These are phyloP conservation scores for Lasiodiplodia hormozganensis DNA, from an alignment of 2,329 filamentous ascomycete genomes.

Conservation along the genomic window DNA sequence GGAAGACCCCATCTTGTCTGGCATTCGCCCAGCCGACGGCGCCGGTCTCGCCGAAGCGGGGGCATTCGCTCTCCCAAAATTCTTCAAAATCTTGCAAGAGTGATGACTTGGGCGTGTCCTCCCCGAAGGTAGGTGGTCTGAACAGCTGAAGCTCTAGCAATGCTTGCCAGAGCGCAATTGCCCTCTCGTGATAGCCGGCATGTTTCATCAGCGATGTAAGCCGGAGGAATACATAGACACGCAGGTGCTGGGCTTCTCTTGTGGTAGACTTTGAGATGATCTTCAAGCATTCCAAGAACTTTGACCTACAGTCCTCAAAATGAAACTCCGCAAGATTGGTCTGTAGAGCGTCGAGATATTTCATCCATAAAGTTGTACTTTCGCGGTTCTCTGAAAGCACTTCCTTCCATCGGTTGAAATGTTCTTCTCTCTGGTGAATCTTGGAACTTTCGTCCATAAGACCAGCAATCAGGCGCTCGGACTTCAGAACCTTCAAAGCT, in stretches of 20 bases:
- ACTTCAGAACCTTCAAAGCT: conserved; percentile 67
- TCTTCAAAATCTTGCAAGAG: conserved; percentile 60
- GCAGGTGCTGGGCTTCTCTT: conserved; percentile 48
- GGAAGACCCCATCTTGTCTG: conserved; percentile 17
- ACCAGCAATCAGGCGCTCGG: conserved; percentile 65
- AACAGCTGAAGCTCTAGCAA: conserved; percentile 75
- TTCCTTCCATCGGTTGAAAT: conserved; percentile 70
- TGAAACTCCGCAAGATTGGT: conserved; percentile 70
- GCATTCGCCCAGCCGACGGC: conserved; percentile 73
- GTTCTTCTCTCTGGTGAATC: conserved; percentile 71
- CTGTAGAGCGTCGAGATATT: conserved; percentile 74
- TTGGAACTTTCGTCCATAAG: conserved; percentile 77
- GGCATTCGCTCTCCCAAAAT: conserved; percentile 87
- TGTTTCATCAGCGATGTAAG: conserved; percentile 77
- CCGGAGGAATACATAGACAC: conserved; percentile 74
- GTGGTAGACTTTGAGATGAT: conserved; percentile 42
- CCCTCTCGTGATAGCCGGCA: conserved; percentile 78
- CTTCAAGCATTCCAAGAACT: conserved; percentile 65
- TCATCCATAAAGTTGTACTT: conserved; percentile 73
- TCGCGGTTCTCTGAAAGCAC: conserved; percentile 62
- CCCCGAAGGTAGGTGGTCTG: conserved; percentile 57
- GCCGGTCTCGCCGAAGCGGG: conserved; percentile 76
- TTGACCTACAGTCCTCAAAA: conserved; percentile 68
- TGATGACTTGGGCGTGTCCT: conserved; percentile 19
- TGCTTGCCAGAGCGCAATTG: conserved; percentile 83